Conservation (phyloP, 129 eudicot genomes). For the Pseudognaphalium luteoalbum region DNA sequence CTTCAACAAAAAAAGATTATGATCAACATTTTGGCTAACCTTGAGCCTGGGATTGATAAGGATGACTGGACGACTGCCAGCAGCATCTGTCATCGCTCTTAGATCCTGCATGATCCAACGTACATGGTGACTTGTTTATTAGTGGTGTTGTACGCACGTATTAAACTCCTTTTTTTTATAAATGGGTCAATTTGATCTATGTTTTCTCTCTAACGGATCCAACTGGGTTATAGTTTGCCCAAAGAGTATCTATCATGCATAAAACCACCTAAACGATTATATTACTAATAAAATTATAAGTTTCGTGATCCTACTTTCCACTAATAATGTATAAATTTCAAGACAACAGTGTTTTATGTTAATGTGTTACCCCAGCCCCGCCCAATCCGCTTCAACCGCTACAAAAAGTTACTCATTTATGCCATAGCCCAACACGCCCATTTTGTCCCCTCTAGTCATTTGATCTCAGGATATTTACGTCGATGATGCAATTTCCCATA, state of each 20-base stretch:
- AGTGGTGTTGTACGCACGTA: not conserved
- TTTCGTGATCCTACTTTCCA: constrained; percentile 4
- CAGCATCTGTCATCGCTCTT: constrained; percentile 98
- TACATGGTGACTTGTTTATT: constrained; percentile 26
- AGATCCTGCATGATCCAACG: constrained; percentile 69
- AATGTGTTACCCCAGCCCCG: not conserved
- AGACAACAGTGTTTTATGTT: not conserved
- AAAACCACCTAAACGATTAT: not conserved
- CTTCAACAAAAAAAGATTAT: not conserved
- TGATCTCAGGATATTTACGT: constrained; percentile 41
- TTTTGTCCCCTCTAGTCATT: not conserved
- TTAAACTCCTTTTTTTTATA: not conserved
- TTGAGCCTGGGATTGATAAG: constrained; percentile 87
- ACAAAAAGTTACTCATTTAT: not conserved
- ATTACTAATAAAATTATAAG: not conserved
- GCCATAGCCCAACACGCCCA: not conserved
- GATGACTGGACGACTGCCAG: constrained; percentile 93
- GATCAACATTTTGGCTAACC: constrained; percentile 45
- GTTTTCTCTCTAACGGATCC: not conserved
- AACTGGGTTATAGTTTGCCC: too few species aligned
- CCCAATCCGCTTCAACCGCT: not conserved
- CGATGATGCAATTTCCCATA: constrained; percentile 96
- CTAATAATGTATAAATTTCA: not conserved
- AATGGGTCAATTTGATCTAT: not conserved
- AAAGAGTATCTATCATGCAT: not conserved